These are phyloP conservation scores for Quercus cerris DNA, from an alignment of 306 rosid genomes.

Conservation along the genomic window DNA sequence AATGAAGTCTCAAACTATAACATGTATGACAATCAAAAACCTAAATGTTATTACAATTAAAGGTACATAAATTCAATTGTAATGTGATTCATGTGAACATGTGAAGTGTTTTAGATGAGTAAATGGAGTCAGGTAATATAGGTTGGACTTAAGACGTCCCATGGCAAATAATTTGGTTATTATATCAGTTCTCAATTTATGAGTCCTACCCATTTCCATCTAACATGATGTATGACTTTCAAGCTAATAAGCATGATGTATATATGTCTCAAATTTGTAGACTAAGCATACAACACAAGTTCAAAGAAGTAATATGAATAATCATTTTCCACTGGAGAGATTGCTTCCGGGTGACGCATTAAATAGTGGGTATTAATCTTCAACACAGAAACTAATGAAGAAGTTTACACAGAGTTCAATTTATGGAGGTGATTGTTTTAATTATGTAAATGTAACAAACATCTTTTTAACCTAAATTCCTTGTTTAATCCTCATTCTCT, in stretches of 20 bases:
- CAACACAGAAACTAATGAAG: not conserved
- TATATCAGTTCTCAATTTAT: no score
- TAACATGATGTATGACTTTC: not conserved
- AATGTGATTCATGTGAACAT: not conserved
- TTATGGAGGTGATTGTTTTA: not conserved
- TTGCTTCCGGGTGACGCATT: no score
- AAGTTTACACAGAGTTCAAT: not conserved
- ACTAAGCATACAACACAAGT: not conserved
- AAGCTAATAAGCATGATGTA: not conserved
- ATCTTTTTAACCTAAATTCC: constrained; percentile 4
- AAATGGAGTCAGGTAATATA: no score
- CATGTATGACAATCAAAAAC: not conserved
- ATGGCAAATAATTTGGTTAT: no score
- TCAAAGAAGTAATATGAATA: not conserved
- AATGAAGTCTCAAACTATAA: not conserved
- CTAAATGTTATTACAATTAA: not conserved
- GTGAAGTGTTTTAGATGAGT: no score
- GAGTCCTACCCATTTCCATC: not conserved
- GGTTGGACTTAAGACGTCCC: no score
- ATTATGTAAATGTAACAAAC: constrained; percentile 10
- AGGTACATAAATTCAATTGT: not conserved
- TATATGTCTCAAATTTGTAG: not conserved
- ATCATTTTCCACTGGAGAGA: not conserved
- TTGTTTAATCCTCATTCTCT: constrained; percentile 16
- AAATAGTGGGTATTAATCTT: not conserved